Conservation (phyloP, 768 basidiomycete genomes). For the Cystobasidium onofrii region DNA sequence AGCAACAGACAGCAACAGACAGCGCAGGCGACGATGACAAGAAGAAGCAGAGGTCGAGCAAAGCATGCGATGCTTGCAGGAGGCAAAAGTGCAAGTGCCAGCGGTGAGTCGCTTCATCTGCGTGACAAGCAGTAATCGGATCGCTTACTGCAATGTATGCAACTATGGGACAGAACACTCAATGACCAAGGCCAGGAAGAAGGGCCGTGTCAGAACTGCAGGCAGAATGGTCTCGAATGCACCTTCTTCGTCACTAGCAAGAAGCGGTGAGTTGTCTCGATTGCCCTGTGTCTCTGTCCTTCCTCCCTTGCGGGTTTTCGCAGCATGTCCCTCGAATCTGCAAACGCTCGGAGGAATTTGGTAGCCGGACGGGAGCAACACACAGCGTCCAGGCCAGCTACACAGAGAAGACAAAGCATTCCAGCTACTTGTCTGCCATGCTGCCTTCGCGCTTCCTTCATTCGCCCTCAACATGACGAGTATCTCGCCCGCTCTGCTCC, state of each 20-base stretch:
- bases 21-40: constrained; percentile 27
- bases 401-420: no score
- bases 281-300: background rate
- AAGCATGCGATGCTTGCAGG: constrained; percentile 27
- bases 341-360: background rate
- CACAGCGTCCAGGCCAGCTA: no score
- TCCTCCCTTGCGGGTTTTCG: background rate
- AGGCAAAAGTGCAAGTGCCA: background rate
- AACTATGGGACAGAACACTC: constrained; percentile 50
- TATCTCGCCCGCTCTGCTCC: background rate
- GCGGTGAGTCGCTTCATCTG: background rate
- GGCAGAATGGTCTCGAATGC: constrained; percentile 36
- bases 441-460: no score
- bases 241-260: constrained; percentile 40
- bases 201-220: constrained; percentile 37
- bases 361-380: no score
- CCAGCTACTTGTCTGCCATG: no score
- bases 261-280: constrained; percentile 40
- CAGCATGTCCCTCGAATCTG: no score
- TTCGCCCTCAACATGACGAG: background rate
- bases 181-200: constrained; percentile 42
- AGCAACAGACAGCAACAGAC: background rate
- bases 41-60: constrained; percentile 27
- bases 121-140: background rate
- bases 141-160: background rate